Percentiles rank a stretch among this genome's conserved stretches.
phyloP scores from a whole-genome alignment of 148 eudicot genomes.

The Camellia japonica region DNA sequence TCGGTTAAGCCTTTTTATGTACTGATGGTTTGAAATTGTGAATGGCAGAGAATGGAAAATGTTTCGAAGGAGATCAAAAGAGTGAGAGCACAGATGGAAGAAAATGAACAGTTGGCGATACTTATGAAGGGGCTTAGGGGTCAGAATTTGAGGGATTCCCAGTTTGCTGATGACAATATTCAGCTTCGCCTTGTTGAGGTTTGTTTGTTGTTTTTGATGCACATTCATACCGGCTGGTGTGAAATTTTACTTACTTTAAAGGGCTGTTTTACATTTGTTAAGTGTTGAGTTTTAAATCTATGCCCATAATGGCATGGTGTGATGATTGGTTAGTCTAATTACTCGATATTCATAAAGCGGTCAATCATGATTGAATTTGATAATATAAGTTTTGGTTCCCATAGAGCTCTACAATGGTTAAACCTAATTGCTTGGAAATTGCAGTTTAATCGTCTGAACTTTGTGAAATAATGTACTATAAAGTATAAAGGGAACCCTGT shows the following conservation, averaged over 20 bases:
- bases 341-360: background rate
- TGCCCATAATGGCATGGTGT: background rate
- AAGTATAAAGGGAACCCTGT: background rate
- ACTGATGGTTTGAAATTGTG: conserved; percentile 13
- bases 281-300: no score
- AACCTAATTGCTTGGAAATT: conserved; percentile 4
- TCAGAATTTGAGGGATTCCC: conserved; percentile 83
- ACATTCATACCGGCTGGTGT: background rate
- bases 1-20: background rate
- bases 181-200: conserved; percentile 95
- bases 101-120: conserved; percentile 75
- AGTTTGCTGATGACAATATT: conserved; percentile 79
- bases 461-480: background rate
- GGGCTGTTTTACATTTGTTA: background rate
- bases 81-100: conserved; percentile 97
- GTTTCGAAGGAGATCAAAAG: conserved; percentile 89
- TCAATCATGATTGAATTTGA: background rate
- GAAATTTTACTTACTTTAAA: background rate
- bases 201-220: conserved; percentile 16
- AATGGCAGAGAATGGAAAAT: conserved; percentile 74
- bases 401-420: background rate
- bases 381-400: background rate
- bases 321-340: background rate
- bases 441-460: background rate
- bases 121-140: conserved; percentile 97